A percentile compares a stretch with the other conserved stretches of the same genome.
phyloP scores from a whole-genome alignment of 345 rosid genomes.

The Camelina neglecta region DNA sequence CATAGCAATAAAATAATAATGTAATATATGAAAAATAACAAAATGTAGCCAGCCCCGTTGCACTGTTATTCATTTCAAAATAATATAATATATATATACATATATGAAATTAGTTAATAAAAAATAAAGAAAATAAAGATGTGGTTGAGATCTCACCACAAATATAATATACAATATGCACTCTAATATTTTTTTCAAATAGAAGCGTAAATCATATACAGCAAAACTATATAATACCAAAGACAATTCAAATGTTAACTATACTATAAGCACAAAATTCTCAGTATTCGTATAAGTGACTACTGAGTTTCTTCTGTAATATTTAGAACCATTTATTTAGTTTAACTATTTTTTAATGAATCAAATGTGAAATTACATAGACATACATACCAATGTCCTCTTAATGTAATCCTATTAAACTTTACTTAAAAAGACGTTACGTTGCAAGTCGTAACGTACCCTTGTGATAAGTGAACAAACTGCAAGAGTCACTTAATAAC shows the following conservation, averaged over 20 bases:
- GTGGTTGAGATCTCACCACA: slow-evolving; percentile 29
- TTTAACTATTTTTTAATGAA: too few relatives aligned
- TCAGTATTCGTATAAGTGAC: neutral
- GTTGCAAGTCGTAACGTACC: neutral
- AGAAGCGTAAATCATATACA: neutral
- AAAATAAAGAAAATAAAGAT: neutral
- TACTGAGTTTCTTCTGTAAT: neutral
- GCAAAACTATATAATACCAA: neutral
- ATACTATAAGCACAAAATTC: neutral
- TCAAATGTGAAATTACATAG: slow-evolving; percentile 2
- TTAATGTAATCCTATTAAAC: neutral
- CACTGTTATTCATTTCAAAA: slow-evolving; percentile 5
- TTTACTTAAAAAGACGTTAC: neutral
- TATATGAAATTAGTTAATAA: neutral
- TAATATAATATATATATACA: neutral
- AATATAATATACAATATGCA: slow-evolving; percentile 8
- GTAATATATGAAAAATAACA: neutral
- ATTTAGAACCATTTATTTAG: too few relatives aligned
- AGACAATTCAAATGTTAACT: neutral
- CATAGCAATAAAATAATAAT: slow-evolving; percentile 25
- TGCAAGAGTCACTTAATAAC: neutral
- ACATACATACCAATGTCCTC: slow-evolving; percentile 8
- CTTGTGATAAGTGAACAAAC: neutral
- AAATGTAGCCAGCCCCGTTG: slow-evolving; percentile 37
- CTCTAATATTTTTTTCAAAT: neutral